phyloP scores from a whole-genome alignment of 129 eudicot species.

The Helichrysum umbraculigerum region DNA sequence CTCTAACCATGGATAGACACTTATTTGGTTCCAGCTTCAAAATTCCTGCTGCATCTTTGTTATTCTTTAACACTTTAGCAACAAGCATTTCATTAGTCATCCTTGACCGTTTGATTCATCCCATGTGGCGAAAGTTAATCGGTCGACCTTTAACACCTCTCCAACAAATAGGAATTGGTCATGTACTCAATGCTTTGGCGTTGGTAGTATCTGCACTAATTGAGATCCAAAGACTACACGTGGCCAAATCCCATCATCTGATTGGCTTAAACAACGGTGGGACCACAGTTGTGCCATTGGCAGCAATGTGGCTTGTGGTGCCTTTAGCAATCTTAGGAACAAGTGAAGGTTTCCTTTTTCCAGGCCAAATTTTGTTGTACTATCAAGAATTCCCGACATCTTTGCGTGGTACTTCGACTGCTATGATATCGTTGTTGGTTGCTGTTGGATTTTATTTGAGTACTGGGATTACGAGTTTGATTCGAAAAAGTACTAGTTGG shows the following conservation, averaged over 20 bases:
- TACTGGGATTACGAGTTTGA: slow-evolving; percentile 35
- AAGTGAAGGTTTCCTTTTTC: slow-evolving; percentile 37
- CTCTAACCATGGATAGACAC: slow-evolving; percentile 48
- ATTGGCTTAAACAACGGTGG: not conserved
- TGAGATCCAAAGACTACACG: slow-evolving; percentile 36
- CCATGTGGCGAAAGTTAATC: slow-evolving; percentile 36
- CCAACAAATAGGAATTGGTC: slow-evolving; percentile 46
- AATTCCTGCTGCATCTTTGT: slow-evolving; percentile 47
- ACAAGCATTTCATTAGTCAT: slow-evolving; percentile 31
- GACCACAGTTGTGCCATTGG: slow-evolving; percentile 39
- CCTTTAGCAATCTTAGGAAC: slow-evolving; percentile 38
- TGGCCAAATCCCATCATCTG: slow-evolving; percentile 27
- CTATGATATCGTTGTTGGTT: slow-evolving; percentile 41
- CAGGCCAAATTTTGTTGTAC: slow-evolving; percentile 40
- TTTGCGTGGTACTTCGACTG: slow-evolving; percentile 35
- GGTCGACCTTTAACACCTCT: slow-evolving; percentile 39
- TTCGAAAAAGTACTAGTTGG: slow-evolving; percentile 34
- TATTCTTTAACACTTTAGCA: slow-evolving; percentile 29
- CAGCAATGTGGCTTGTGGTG: slow-evolving; percentile 46
- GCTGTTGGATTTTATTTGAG: slow-evolving; percentile 45
- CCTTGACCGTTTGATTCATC: slow-evolving; percentile 37
- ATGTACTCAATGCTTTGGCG: slow-evolving; percentile 31
- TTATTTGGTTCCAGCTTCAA: slow-evolving; percentile 35
- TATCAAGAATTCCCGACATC: slow-evolving; percentile 46
- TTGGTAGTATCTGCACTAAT: slow-evolving; percentile 40